These are phyloP conservation scores for Argentina anserina DNA, from an alignment of 306 rosid species.

Conservation along the genomic window DNA sequence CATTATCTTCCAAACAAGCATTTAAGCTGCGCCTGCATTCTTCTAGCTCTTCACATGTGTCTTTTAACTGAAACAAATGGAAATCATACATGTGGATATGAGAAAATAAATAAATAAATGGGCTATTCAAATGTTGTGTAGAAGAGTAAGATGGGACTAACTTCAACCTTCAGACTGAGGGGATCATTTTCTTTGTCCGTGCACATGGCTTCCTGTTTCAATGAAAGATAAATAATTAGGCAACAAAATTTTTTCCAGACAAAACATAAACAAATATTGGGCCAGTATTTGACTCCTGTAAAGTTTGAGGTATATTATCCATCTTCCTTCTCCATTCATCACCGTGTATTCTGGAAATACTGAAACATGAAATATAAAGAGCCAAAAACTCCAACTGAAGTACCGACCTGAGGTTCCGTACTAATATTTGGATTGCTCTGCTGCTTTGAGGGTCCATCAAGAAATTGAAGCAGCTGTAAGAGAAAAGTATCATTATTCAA, in stretches of 20 bases:
- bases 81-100: conserved; percentile 19
- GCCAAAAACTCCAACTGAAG: not conserved
- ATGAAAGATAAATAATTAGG: conserved; percentile 1
- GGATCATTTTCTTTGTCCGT: conserved; percentile 37
- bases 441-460: conserved; percentile 48
- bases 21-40: conserved; percentile 68
- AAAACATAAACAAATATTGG: not conserved
- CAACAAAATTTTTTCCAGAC: not conserved
- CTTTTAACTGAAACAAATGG: conserved; percentile 50
- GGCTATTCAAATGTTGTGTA: not conserved
- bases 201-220: conserved; percentile 41
- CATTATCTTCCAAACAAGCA: conserved; percentile 82
- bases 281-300: not conserved
- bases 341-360: too few relatives aligned
- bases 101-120: conserved; percentile 13
- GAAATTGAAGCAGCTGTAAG: conserved; percentile 67
- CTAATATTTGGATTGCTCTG: conserved; percentile 33
- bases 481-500: conserved; percentile 5
- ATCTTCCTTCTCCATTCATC: too few relatives aligned
- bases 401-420: conserved; percentile 56
- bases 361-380: too few relatives aligned
- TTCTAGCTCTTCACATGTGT: conserved; percentile 55
- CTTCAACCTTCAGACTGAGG: conserved; percentile 44
- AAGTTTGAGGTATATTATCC: not conserved
- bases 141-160: conserved; percentile 14